Evolutionary conservation across 139 green algal species (phyloP), one percentile per base, ranked within the genome.

Genomic region (Eudorina sp.): DNA sequence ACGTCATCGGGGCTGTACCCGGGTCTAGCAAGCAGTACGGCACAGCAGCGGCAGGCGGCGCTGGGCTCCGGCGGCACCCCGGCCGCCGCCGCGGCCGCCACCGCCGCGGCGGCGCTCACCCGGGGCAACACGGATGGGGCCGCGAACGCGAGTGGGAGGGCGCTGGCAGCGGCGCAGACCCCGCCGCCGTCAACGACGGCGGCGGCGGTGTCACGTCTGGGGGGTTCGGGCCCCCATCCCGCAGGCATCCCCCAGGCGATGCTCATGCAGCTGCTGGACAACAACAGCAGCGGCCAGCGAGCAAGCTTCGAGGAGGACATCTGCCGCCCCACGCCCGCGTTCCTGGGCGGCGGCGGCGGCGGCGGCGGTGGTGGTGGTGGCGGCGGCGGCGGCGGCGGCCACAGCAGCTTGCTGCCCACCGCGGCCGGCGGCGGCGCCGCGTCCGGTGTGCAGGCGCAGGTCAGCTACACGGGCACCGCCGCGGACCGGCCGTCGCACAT

Each of bases 401-500:
- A 13, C 48, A 55, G 48, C n/a, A n/a, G n/a, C n/a, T n/a, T n/a
- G n/a, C n/a, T n/a, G n/a, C n/a, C n/a, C n/a, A n/a, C n/a, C n/a
- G n/a, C n/a, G n/a, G 48, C 11, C 48, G 48, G 48, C 48, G 13
- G 13, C 48, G 48, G 11, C 48, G 48, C 48, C 48, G 48, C 48
- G 11, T 55, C 48, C n/a, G n/a, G n/a, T n/a, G n/a, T n/a, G n/a
- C n/a, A n/a, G 48, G 11, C 48, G 48, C 48, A 55, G 11, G 48
- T 55, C 11, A 34, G 62, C 62, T 72, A 38, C 38, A 34, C 25
- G 19, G 66, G 66, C 66, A 14, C 36, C 16, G 66, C 34, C 66
- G 66, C 36, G 13, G 73, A 81, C 73, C 73, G 73, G 73, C 73
- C 45, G 18, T 83, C 75, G 0, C 43, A 85, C 43, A 8, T 21